Evolutionary conservation across 1,284 basidiomycete genomes (phyloP), one percentile per base, ranked within the genome.

Genomic region (Sanghuangporus weigelae): DNA sequence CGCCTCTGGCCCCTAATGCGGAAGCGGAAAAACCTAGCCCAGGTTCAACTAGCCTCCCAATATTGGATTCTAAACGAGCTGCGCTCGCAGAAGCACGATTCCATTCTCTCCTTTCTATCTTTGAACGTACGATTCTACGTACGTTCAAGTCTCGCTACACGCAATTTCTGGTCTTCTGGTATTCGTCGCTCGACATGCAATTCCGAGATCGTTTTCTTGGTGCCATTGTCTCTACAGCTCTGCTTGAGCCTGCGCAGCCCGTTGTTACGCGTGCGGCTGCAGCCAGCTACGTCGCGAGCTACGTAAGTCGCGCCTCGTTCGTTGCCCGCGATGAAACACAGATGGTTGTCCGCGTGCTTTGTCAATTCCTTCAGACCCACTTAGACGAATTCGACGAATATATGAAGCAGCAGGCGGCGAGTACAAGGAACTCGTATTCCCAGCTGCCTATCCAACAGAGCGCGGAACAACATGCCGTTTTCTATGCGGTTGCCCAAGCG

Each of bases 111-210:
- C 85, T 99, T 55, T 87, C 89, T 68, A 93, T 98, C 68, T 99
- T 99, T 72, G 92, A 96, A 71, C 89, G 94, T 40, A 88, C 89
- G 53, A 95, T 99, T 71, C 84, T 99, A 53, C 91, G 90, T 40
- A 99, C 97, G 0, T 96, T 96, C 79, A 95, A 96, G 73, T 98
- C 95, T 0, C 92, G 96, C 49, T 96, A 99, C 74, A 96, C 95
- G 1, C 97, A 99, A 70, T 99, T 99, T 77, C 82, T 99, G 65
- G 72, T 99, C 53, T 99, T 99, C 81, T 96, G 94, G 89, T 95
- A 90, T 72, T 85, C 94, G 23, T 97, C 96, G 0, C 86, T 97
- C 61, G 89, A 96, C 68, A 80, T 89, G 7, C 87, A 93, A 64
- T 98, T 96, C 71, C 86, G 92, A 49, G 96, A 99, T 73, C 83